Base-by-base conservation (phyloP, 176 grass and related monocot species). In the Oryza punctata region DNA sequence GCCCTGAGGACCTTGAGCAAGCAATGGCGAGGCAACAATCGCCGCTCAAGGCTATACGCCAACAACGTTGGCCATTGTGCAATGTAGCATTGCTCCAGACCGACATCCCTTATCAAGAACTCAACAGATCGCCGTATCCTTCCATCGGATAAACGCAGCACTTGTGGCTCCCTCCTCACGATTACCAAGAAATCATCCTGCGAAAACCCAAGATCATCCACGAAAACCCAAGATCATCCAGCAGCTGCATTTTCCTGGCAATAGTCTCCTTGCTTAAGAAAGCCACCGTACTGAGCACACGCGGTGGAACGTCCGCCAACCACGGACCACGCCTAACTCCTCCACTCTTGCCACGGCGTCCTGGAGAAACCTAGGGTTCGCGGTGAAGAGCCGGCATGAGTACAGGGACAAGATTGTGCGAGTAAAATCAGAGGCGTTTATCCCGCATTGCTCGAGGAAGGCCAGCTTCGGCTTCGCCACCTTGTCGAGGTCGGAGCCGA, bases 11-110 rank as follows among this genome's bases (percentile, higher is more conserved):
- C 10, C 32, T 87, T 73, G 41, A 91, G 8, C 63, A 94, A 69
- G 70, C 46, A 26, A 21, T 79, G 10, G 12, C 87, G 70, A 10
- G 89, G 89, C 9, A 94, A 46, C 61, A 94, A 45, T 63, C 87
- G 72, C 23, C 65, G 73, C 64, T 94, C 83, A 76, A 87, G n/a
- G 77, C 86, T 94, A 77, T 72, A 83, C 70, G 66, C 73, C 6
- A 94, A 26, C 70, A 94, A 23, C 0, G 8, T 23, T 7, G 89
- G 92, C 30, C 78, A 63, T 21, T 13, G 35, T 4, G 60, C 83
- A 21, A 94, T 35, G 33, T 82, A 87, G 1, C 21, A 5, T 10
- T 8, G 13, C 30, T 94, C 76, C 68, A 86, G 21, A 8, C 81
- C 50, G 0, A 82, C 32, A 35, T 89, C 67, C 54, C 24, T 21